These are phyloP conservation scores for Trametes pubescens DNA, from an alignment of 1,284 basidiomycete genomes.

Conservation along the genomic window DNA sequence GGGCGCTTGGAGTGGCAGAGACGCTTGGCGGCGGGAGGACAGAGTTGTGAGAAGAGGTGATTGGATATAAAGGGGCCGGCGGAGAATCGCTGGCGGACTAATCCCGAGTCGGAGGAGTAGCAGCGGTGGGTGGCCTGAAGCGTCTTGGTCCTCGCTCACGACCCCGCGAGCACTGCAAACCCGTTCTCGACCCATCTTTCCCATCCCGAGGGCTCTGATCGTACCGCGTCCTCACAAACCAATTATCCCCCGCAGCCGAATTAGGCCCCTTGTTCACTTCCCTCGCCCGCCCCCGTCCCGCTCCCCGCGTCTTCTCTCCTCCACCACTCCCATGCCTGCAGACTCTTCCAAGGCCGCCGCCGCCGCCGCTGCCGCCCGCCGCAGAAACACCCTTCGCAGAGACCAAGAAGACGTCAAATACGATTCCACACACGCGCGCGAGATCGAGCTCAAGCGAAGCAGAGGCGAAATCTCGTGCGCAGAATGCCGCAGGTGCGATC, in stretches of 20 bases:
- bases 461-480: slow-evolving; percentile 76
- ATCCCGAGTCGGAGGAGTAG: background rate
- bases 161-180: background rate
- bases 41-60: slow-evolving; percentile 3
- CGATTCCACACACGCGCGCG: slow-evolving; percentile 45
- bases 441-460: slow-evolving; percentile 70
- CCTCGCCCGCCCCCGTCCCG: slow-evolving; percentile 11
- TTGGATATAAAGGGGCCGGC: slow-evolving; percentile 29
- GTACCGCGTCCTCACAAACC: slow-evolving; percentile 16
- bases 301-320: slow-evolving; percentile 23
- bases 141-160: background rate
- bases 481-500: slow-evolving; percentile 71
- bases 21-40: background rate
- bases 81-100: background rate
- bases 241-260: slow-evolving; percentile 33
- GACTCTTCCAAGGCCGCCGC: slow-evolving; percentile 41
- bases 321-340: slow-evolving; percentile 42
- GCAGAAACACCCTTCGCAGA: slow-evolving; percentile 38
- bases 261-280: slow-evolving; percentile 19
- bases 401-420: slow-evolving; percentile 41
- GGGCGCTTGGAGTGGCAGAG: slow-evolving; percentile 15
- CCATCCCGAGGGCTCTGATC: slow-evolving; percentile 30
- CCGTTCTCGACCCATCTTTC: slow-evolving; percentile 19
- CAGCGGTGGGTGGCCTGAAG: background rate
- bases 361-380: slow-evolving; percentile 36